Conservation (phyloP, 1,284 basidiomycete species). For the Sanghuangporus sanghuang region DNA sequence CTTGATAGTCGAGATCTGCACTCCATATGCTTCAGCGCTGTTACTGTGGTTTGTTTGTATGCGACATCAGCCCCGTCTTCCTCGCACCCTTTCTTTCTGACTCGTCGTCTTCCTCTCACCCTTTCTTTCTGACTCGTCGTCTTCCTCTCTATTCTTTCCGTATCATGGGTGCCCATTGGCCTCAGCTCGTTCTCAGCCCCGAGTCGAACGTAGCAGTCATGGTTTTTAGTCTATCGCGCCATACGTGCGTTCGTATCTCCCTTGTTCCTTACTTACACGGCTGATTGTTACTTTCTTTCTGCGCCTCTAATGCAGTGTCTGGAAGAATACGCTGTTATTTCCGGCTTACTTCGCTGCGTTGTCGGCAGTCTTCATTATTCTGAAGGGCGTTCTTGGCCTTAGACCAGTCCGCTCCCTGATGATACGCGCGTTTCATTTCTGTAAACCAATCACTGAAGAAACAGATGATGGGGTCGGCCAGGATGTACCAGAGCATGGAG, state of each 20-base stretch:
- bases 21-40: too few species aligned
- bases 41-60: too few species aligned
- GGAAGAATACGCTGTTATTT: slow-evolving; percentile 24
- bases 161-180: not conserved
- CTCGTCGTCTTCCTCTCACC: too few species aligned
- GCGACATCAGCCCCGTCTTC: not conserved
- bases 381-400: slow-evolving; percentile 24
- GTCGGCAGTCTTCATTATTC: slow-evolving; percentile 25
- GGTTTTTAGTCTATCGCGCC: not conserved
- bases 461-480: slow-evolving; percentile 1
- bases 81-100: not conserved
- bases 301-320: slow-evolving; percentile 19
- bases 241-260: not conserved
- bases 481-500: slow-evolving; percentile 16
- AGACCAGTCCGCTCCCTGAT: slow-evolving; percentile 17
- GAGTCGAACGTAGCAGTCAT: not conserved
- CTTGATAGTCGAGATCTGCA: too few species aligned
- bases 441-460: slow-evolving; percentile 1
- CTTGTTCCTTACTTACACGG: not conserved
- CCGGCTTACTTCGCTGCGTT: slow-evolving; percentile 27
- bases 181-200: slow-evolving; percentile 1
- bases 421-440: slow-evolving; percentile 10
- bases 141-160: not conserved
- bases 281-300: not conserved
- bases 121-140: not conserved